phyloP scores from a whole-genome alignment of 179 eudicot species.

The Spinacia oleracea region DNA sequence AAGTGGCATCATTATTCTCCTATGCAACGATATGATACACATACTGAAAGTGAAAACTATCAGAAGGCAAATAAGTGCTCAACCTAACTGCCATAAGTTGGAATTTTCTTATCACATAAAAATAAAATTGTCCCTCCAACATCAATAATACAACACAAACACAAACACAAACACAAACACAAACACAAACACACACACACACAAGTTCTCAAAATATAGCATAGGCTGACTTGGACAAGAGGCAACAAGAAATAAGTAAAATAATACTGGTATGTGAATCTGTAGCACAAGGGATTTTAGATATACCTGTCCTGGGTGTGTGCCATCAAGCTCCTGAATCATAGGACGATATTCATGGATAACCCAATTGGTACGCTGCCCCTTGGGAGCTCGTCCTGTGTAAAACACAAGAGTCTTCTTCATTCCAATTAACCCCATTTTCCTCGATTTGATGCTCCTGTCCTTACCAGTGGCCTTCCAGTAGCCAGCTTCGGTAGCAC shows the following conservation, averaged over 20 bases:
- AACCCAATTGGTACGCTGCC: constrained; percentile 83
- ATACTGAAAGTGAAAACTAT: not conserved
- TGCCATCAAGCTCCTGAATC: constrained; percentile 70
- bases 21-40: not conserved
- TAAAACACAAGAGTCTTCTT: constrained; percentile 94
- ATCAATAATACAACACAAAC: not conserved
- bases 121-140: not conserved
- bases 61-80: not conserved
- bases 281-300: not conserved
- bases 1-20: not conserved
- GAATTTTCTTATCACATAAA: not conserved
- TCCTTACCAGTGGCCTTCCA: constrained; percentile 99
- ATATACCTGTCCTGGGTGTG: constrained; percentile 82
- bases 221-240: not conserved
- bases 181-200: not conserved
- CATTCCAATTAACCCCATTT: constrained; percentile 68
- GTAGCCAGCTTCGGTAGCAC: constrained; percentile 82
- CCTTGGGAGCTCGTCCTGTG: constrained; percentile 89
- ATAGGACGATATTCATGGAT: constrained; percentile 92
- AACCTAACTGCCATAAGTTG: not conserved
- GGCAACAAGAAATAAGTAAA: not conserved
- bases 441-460: constrained; percentile 56
- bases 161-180: not conserved
- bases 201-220: not conserved
- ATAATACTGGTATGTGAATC: not conserved